These are phyloP conservation scores for Zizania palustris DNA, from an alignment of 202 grass and related monocot species.

Conservation along the genomic window DNA sequence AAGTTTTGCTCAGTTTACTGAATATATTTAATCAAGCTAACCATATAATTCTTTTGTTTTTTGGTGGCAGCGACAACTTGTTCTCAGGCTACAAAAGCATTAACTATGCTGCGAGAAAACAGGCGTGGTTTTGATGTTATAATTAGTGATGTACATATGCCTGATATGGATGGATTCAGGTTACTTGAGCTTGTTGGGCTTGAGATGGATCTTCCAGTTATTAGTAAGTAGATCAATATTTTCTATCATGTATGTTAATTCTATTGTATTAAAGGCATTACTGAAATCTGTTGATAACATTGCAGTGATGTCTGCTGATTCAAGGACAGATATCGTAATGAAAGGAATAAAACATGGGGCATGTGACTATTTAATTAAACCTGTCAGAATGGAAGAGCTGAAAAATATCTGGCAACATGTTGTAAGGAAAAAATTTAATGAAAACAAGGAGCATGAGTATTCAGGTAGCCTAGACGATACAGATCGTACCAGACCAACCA, in stretches of 20 bases:
- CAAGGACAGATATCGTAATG: constrained; percentile 90
- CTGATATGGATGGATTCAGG: constrained; percentile 95
- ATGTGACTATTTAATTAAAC: constrained; percentile 96
- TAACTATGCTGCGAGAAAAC: constrained; percentile 85
- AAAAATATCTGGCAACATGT: constrained; percentile 99
- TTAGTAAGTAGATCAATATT: constrained; percentile 73
- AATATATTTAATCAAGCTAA: constrained; percentile 16
- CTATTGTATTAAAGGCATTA: constrained; percentile 15
- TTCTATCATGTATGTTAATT: neutral
- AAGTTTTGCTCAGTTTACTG: neutral
- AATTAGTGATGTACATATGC: constrained; percentile 99
- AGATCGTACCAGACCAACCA: constrained; percentile 55
- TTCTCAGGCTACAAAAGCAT: constrained; percentile 71
- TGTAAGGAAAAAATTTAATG: constrained; percentile 74
- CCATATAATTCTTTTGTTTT: constrained; percentile 24
- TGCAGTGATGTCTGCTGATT: constrained; percentile 99
- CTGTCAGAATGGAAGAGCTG: constrained; percentile 91
- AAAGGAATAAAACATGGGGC: constrained; percentile 99
- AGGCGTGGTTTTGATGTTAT: constrained; percentile 89
- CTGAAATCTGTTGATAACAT: constrained; percentile 41
- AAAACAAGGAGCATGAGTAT: constrained; percentile 79
- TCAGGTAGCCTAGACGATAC: constrained; percentile 93
- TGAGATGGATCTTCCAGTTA: constrained; percentile 99
- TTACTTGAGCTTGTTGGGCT: constrained; percentile 96
- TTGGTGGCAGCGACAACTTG: constrained; percentile 72